Percentiles rank a stretch among this genome's conserved stretches.
Evolutionary conservation across 495 filamentous ascomycete species (phyloP).

Genomic region (Rostrohypoxylon terebratum): DNA sequence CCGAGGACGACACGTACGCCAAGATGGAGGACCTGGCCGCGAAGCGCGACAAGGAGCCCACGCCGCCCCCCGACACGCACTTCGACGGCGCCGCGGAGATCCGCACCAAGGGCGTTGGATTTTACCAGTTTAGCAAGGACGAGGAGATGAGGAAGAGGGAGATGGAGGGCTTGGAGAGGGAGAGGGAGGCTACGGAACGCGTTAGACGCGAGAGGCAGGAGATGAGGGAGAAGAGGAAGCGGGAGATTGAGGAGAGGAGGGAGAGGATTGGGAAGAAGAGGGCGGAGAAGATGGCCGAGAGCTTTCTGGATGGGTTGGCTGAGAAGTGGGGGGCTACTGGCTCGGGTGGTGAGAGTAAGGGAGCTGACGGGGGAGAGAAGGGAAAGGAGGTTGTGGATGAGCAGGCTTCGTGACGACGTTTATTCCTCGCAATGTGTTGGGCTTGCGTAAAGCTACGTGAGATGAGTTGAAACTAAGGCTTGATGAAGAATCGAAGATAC

Average conservation of each 20-base stretch:
- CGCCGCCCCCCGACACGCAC: constrained; percentile 81
- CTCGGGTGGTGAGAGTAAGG: not conserved
- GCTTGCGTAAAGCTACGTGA: not conserved
- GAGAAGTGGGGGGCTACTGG: constrained; percentile 44
- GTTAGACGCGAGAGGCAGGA: constrained; percentile 66
- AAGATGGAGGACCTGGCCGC: constrained; percentile 79
- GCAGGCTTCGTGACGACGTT: constrained; percentile 9
- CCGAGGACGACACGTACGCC: constrained; percentile 64
- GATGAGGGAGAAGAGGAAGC: constrained; percentile 54
- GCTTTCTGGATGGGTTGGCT: constrained; percentile 72
- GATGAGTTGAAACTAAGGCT: not conserved
- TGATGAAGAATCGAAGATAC: constrained; percentile 12
- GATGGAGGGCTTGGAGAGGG: constrained; percentile 77
- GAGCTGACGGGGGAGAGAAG: not conserved
- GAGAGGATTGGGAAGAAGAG: constrained; percentile 63
- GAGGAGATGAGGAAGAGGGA: constrained; percentile 71
- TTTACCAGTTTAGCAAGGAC: constrained; percentile 85
- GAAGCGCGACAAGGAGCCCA: constrained; percentile 77
- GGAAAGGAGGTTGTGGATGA: constrained; percentile 13
- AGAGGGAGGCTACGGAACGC: constrained; percentile 75
- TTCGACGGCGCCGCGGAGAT: constrained; percentile 88
- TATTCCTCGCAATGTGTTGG: not conserved
- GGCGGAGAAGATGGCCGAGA: constrained; percentile 75
- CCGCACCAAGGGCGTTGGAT: constrained; percentile 87
- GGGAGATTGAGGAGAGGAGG: constrained; percentile 64